Percentiles rank a stretch among this genome's conserved stretches.
These are phyloP conservation scores for Phytophthora multivora DNA, from an alignment of 352 stramenopile genomes.

Conservation along the genomic window DNA sequence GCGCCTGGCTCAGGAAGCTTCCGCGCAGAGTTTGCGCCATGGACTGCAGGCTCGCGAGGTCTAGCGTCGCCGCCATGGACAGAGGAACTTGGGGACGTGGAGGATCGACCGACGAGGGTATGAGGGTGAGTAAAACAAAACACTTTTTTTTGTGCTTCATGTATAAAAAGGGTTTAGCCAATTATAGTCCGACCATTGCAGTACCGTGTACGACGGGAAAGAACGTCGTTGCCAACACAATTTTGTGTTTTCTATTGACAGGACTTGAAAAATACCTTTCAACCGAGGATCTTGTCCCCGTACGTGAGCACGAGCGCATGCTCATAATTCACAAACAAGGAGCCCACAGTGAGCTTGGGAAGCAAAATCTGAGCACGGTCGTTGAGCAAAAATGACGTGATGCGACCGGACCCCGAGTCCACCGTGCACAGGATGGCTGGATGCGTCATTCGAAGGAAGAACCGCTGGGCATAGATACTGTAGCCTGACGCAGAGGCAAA, in stretches of 20 bases:
- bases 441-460: conserved; percentile 69
- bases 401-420: conserved; percentile 28
- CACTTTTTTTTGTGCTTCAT: too few species aligned
- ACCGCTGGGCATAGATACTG: conserved; percentile 78
- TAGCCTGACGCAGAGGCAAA: conserved; percentile 81
- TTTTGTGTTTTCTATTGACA: conserved; percentile 13
- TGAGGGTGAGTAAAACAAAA: too few species aligned
- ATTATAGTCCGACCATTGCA: conserved; percentile 3
- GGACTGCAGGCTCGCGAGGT: conserved; percentile 67
- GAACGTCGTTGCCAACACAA: neutral
- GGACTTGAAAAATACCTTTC: conserved; percentile 13
- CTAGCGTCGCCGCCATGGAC: conserved; percentile 58
- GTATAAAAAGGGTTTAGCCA: too few species aligned
- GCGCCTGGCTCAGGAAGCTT: conserved; percentile 69
- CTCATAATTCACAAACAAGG: conserved; percentile 66
- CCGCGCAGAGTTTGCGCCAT: conserved; percentile 62
- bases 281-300: conserved; percentile 63
- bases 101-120: conserved; percentile 15
- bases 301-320: conserved; percentile 79
- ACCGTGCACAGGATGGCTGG: conserved; percentile 68
- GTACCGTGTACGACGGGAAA: conserved; percentile 7
- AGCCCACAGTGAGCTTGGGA: conserved; percentile 64
- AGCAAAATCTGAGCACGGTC: conserved; percentile 56
- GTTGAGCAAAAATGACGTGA: conserved; percentile 74
- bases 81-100: conserved; percentile 4